Conservation (phyloP, 2,329 filamentous ascomycete genomes). For the Pyrenochaeta sp. region DNA sequence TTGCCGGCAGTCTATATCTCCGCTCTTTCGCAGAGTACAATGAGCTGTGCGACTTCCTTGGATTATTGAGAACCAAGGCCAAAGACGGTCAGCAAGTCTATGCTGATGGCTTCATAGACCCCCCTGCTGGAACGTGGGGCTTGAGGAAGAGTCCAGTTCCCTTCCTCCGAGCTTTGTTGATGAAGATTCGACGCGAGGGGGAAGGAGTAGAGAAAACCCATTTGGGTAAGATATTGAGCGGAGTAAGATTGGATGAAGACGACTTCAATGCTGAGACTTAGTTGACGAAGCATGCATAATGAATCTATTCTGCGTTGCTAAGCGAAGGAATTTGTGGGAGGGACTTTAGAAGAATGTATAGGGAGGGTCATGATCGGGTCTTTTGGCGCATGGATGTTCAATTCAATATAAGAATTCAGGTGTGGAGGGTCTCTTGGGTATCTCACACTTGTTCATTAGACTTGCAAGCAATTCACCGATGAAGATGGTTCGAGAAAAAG, state of each 20-base stretch:
- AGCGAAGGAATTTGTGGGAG: too few relatives aligned
- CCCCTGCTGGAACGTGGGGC: constrained; percentile 34
- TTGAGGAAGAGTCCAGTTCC: constrained; percentile 53
- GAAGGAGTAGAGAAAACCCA: constrained; percentile 56
- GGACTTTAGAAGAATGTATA: too few relatives aligned
- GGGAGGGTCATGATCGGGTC: too few relatives aligned
- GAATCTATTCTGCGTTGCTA: neutral
- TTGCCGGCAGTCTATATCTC: constrained; percentile 74
- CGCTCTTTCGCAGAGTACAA: constrained; percentile 63
- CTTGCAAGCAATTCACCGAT: neutral
- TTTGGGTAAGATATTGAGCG: constrained; percentile 52
- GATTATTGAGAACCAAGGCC: constrained; percentile 51
- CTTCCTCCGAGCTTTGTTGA: constrained; percentile 51
- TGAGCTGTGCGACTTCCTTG: constrained; percentile 61
- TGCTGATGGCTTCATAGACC: constrained; percentile 47
- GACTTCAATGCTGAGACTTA: constrained; percentile 33
- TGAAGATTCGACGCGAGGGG: constrained; percentile 42
- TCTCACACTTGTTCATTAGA: too few relatives aligned
- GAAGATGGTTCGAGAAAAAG: neutral
- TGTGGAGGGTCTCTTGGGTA: too few relatives aligned
- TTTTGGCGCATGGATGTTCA: too few relatives aligned
- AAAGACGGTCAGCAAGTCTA: constrained; percentile 34
- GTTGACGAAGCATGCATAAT: neutral
- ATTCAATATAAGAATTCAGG: too few relatives aligned
- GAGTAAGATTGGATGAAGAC: constrained; percentile 42